Evolutionary conservation across 495 filamentous ascomycete genomes (phyloP), one percentile per base, ranked within the genome.

Genomic region (Aspergillus homomorphus): DNA sequence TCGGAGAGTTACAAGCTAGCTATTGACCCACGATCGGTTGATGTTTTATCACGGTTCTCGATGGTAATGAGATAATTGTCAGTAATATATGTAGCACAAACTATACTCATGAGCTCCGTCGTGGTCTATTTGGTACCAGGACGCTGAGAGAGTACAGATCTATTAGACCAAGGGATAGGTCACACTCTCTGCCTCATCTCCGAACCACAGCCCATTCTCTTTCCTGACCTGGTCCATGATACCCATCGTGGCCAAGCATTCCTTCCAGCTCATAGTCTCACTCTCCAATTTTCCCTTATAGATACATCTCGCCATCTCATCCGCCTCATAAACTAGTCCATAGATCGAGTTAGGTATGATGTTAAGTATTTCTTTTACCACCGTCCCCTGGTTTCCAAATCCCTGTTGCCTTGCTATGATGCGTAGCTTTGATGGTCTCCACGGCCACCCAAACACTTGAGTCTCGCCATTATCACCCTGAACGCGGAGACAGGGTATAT

Each of bases 301-400:
- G 53, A 92, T 65, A 69, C 86, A 90, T 42, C 83, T 73, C 52
- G 85, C 89, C 49, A 78, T 84, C 72, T 89, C 88, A 75, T 93
- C 90, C 19, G 90, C 90, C 69, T 92, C 89, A 83, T 84, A 92
- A 73, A 87, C 89, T 85, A 91, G 90, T 42, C 89, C 89, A 57
- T 89, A 82, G 24, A 85, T 87, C 68, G 74, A 77, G 3, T 70
- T 70, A n/a, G 85, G 83, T 4, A 45, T 43, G 56, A 87, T 79
- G 9, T 79, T 2, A 77, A 66, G 77, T 83, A 57, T 82, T 71
- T 21, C 82, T 70, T 52, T 78, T 72, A 68, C 84, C 75, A 10
- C 78, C 61, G 52, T 71, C 66, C 61, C 56, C 33, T 24, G 57
- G 20, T 55, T 71, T 57, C 38, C 60, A n/a, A 50, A 71, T 58